Evolutionary conservation across 1,284 basidiomycete species (phyloP).

Genomic region (Macrocystidia cucumis): DNA sequence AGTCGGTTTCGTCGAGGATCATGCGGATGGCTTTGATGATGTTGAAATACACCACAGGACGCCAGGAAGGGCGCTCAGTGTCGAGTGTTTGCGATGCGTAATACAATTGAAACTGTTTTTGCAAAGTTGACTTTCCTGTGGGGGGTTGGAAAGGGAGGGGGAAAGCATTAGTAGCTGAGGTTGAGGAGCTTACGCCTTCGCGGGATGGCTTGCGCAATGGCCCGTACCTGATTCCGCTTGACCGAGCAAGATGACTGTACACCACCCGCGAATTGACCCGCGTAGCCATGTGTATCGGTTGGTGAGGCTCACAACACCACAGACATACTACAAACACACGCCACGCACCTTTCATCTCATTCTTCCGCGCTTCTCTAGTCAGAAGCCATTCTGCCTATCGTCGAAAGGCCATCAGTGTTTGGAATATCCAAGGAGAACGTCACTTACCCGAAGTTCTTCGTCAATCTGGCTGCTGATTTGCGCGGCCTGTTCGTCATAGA

Average conservation of each 20-base stretch:
- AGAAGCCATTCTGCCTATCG: slow-evolving; percentile 53
- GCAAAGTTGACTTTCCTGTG: slow-evolving; percentile 67
- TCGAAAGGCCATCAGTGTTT: not conserved
- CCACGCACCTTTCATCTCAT: slow-evolving; percentile 60
- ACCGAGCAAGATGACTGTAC: slow-evolving; percentile 57
- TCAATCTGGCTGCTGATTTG: slow-evolving; percentile 60
- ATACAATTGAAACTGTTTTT: slow-evolving; percentile 76
- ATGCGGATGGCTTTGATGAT: slow-evolving; percentile 71
- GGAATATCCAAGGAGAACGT: not conserved
- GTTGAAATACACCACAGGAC: slow-evolving; percentile 74
- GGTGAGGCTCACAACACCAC: not conserved
- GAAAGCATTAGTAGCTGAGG: too few species aligned
- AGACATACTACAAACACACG: not conserved
- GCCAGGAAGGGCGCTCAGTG: slow-evolving; percentile 63
- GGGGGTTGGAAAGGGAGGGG: too few species aligned
- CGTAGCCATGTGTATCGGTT: slow-evolving; percentile 1
- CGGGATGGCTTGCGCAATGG: too few species aligned
- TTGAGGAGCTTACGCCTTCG: too few species aligned
- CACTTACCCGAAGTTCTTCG: slow-evolving; percentile 56
- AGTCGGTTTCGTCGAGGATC: slow-evolving; percentile 67
- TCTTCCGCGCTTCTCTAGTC: slow-evolving; percentile 38
- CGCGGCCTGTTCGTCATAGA: slow-evolving; percentile 33
- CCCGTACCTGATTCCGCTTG: slow-evolving; percentile 61
- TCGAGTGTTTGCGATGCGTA: slow-evolving; percentile 67
- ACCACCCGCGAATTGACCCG: not conserved